Evolutionary conservation across 495 filamentous ascomycete genomes (phyloP).

Genomic region (Penicillium cataractarum): DNA sequence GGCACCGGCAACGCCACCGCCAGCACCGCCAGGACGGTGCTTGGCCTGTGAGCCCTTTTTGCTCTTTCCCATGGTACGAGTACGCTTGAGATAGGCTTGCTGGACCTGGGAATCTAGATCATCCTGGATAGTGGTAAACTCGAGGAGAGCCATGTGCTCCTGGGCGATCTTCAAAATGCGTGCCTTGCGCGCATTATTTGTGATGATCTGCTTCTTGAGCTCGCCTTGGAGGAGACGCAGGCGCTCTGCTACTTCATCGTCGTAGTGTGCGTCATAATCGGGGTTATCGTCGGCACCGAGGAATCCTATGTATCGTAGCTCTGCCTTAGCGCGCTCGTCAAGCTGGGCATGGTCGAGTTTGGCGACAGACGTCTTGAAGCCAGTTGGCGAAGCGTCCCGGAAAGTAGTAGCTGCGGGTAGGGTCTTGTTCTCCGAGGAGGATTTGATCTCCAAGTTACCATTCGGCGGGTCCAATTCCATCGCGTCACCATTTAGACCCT

Average conservation of each 20-base stretch:
- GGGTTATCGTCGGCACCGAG: constrained; percentile 68
- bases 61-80: constrained; percentile 88
- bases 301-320: constrained; percentile 93
- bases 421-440: constrained; percentile 45
- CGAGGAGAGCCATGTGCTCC: constrained; percentile 91
- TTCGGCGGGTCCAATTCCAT: constrained; percentile 51
- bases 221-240: constrained; percentile 81
- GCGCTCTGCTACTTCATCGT: constrained; percentile 92
- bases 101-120: constrained; percentile 96
- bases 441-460: constrained; percentile 48
- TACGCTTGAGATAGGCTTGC: constrained; percentile 92
- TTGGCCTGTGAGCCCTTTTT: constrained; percentile 81
- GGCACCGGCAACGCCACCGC: constrained; percentile 53
- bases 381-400: constrained; percentile 65
- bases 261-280: constrained; percentile 85
- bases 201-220: constrained; percentile 75
- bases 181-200: constrained; percentile 88
- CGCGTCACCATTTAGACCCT: constrained; percentile 56
- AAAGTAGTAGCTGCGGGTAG: constrained; percentile 75
- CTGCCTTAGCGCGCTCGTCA: constrained; percentile 86
- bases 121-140: constrained; percentile 95
- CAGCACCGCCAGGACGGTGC: constrained; percentile 64
- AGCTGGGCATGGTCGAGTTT: constrained; percentile 82
- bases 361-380: constrained; percentile 57
- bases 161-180: constrained; percentile 82